A percentile compares a stretch with the other conserved stretches of the same genome.
Evolutionary conservation across 2,329 filamentous ascomycete genomes (phyloP).

Genomic region (Aureobasidium sp.): DNA sequence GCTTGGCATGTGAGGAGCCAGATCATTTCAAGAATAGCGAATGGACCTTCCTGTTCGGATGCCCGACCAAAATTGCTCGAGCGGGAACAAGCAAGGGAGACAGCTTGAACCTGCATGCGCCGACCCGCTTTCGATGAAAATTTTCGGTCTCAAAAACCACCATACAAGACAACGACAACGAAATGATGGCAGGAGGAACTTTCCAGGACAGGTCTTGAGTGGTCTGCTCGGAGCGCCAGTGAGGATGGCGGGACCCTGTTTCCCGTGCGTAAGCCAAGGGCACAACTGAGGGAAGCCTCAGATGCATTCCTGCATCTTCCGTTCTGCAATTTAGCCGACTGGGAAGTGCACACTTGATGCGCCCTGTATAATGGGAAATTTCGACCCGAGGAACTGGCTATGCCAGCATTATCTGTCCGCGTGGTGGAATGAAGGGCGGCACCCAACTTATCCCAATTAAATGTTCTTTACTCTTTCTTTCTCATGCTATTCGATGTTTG

Average conservation of each 20-base stretch:
- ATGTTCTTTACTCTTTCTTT: not conserved
- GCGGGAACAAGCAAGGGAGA: not conserved
- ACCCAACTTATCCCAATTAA: not conserved
- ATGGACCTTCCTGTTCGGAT: not conserved
- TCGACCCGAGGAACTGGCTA: not conserved
- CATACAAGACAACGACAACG: not conserved
- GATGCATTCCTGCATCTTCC: not conserved
- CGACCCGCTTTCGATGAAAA: not conserved
- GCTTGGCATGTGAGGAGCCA: not conserved
- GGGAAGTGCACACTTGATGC: not conserved
- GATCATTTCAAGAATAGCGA: not conserved
- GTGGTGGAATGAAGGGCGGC: constrained; percentile 6
- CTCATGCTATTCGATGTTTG: not conserved
- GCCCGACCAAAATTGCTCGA: not conserved
- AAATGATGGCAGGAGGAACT: not conserved
- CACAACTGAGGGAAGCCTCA: too few species aligned
- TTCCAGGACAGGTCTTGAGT: not conserved
- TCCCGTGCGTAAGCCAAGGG: not conserved
- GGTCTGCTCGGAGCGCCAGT: not conserved
- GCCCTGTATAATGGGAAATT: not conserved
- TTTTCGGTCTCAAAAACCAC: not conserved
- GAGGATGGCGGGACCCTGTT: not conserved
- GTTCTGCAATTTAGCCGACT: not conserved
- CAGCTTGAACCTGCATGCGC: not conserved
- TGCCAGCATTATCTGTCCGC: not conserved